Evolutionary conservation across 73 alveolate species (phyloP).

Genomic region (Urostyla sp.): DNA sequence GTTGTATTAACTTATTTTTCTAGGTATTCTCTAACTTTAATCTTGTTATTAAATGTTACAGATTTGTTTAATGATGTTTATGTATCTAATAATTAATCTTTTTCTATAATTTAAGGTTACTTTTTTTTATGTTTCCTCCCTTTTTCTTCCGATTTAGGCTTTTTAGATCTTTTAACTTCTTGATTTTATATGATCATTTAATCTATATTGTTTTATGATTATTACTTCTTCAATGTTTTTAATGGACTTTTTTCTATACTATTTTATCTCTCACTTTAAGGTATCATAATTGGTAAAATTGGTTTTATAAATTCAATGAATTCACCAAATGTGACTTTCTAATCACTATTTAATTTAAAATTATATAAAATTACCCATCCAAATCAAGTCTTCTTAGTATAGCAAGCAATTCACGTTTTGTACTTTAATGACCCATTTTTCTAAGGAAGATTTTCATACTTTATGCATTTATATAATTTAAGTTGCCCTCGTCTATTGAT

Average conservation of each 20-base stretch:
- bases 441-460: constrained; percentile 52
- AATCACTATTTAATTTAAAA: no score
- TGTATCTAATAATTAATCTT: no score
- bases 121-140: no score
- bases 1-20: neutral
- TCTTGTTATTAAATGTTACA: constrained; percentile 4
- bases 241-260: constrained; percentile 8
- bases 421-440: constrained; percentile 39
- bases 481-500: constrained; percentile 51
- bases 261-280: neutral
- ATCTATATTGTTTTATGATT: neutral
- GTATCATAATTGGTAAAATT: constrained; percentile 14
- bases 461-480: constrained; percentile 20
- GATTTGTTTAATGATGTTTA: constrained; percentile 8
- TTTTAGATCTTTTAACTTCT: neutral
- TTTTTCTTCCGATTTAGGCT: constrained; percentile 17
- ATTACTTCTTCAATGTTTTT: constrained; percentile 4
- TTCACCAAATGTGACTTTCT: constrained; percentile 55
- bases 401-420: constrained; percentile 45
- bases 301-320: constrained; percentile 66
- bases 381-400: constrained; percentile 69
- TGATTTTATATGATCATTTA: neutral
- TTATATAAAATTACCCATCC: no score
- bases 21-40: neutral
- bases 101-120: no score